A percentile compares a stretch with the other conserved stretches of the same genome.
These are phyloP conservation scores for Grosmannia serpens DNA, from an alignment of 2,329 filamentous ascomycete genomes.

Conservation along the genomic window DNA sequence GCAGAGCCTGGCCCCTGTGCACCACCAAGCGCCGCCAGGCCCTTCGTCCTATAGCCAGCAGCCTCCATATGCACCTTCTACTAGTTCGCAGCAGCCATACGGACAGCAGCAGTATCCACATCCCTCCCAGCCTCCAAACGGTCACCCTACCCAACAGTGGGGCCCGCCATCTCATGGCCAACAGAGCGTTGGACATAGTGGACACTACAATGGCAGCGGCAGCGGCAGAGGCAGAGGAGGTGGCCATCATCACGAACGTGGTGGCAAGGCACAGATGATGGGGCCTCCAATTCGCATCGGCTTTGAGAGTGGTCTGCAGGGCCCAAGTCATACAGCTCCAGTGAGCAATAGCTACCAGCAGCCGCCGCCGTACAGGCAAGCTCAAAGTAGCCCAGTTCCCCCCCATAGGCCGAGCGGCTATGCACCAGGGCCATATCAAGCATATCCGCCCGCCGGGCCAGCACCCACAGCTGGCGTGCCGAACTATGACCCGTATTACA, in stretches of 20 bases:
- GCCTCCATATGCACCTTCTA: constrained; percentile 12
- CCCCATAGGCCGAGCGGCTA: constrained; percentile 17
- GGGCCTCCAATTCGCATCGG: constrained; percentile 44
- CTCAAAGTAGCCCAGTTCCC: constrained; percentile 13
- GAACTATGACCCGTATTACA: constrained; percentile 19
- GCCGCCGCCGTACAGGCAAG: constrained; percentile 18
- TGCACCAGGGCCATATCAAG: constrained; percentile 21
- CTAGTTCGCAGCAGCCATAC: constrained; percentile 15
- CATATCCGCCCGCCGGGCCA: constrained; percentile 26
- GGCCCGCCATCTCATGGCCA: constrained; percentile 19
- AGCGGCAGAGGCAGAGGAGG: constrained; percentile 30
- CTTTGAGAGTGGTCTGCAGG: constrained; percentile 27
- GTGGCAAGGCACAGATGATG: constrained; percentile 31
- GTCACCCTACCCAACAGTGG: constrained; percentile 31
- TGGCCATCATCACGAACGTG: constrained; percentile 26
- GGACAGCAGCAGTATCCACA: constrained; percentile 5
- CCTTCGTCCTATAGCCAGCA: constrained; percentile 13
- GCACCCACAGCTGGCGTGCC: constrained; percentile 17
- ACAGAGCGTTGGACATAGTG: constrained; percentile 10
- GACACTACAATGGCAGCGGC: constrained; percentile 24
- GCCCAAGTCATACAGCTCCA: constrained; percentile 31
- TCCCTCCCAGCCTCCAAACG: constrained; percentile 18
- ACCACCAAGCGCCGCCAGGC: constrained; percentile 3
- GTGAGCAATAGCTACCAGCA: constrained; percentile 31
- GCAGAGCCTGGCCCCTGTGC: constrained; percentile 20